Evolutionary conservation across 306 rosid genomes (phyloP), one percentile per base, ranked within the genome.

Genomic region (Fagus sylvatica): DNA sequence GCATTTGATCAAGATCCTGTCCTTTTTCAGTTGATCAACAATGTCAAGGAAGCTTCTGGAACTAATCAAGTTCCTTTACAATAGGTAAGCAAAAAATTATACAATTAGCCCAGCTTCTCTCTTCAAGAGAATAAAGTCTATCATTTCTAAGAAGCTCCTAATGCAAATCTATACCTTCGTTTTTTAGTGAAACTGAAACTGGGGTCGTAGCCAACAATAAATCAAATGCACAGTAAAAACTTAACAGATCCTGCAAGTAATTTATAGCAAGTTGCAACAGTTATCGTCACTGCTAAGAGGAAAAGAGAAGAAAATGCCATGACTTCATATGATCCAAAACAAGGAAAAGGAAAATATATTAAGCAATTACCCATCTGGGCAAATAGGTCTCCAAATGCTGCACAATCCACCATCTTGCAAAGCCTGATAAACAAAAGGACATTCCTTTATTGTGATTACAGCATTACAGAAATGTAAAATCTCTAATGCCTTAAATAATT

Each of bases 331-430:
- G 55, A 65, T 7, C 66, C 42, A 59, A 7, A 73, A 66, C 33
- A 5, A 43, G 34, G 37, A 55, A 78, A 41, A n/a, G 37, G n/a
- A 79, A 83, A 7, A 17, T 65, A 36, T 2, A 64, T 36, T 40
- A 49, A 17, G 66, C 65, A 72, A 60, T 87, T 95, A 95, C 99
- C 99, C 98, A n/a, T 88, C 88, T 3, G 96, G 98, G 84, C 98
- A 95, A 59, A 76, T 55, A 71, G 98, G 98, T 83, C 99, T 91
- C 99, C 99, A 95, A 80, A 95, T 91, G 91, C 93, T 91, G 78
- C 93, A 95, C 69, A 85, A 83, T 81, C 85, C 89, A 28, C 77
- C 79, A 64, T 83, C 93, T 81, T 88, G 88, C 5, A 79, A 53
- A 76, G 9, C 87, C 98, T 95, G 81, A 74, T 83, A 72, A 70